Evolutionary conservation across 2,329 filamentous ascomycete genomes (phyloP), one percentile per base, ranked within the genome.

Genomic region (Aspergillus pseudoterreus): DNA sequence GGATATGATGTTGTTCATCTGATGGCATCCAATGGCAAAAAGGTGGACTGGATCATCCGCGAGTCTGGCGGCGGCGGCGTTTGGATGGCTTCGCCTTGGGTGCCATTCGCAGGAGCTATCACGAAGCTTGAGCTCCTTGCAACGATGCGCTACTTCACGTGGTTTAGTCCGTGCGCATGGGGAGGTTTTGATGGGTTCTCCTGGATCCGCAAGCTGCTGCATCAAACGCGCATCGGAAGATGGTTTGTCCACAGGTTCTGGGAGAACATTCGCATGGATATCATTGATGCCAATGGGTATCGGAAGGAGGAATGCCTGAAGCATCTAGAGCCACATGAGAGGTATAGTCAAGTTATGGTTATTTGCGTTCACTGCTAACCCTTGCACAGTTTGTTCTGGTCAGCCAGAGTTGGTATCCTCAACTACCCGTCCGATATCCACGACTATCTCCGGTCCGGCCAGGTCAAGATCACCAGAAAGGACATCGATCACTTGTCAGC

Each of bases 1-100:
- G 83, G 82, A 0, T 86, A 79, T 74, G 85, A 88, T 65, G 77
- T 81, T 10, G 82, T 82, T 0, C 86, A 87, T 57, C 74, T 81
- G 1, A 84, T 82, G 57, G 84, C 79, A 2, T 73, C 73, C 5
- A 72, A 74, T 24, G 82, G 81, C 1, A 71, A 81, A 30, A 68
- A 78, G 57, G 67, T 72, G 6, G 66, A 62, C 51, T 62, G 59
- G 61, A 54, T 63, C 45, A 62, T 63, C 22, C 52, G 61, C 17
- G 56, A 58, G 24, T 58, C 59, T 27, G 61, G 59, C 27, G 59
- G 59, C 50, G 61, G 61, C 1, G 45, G 30, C n/a, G 50, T 52
- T 11, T 52, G 50, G 50, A 49, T 52, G 45, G 15, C 39, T n/a
- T 50, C 47, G 11, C 55, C 50, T 8, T 38, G 35, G 35, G 35